These are phyloP conservation scores for Paraconiothyrium sp. DNA, from an alignment of 2,329 filamentous ascomycete species.

Conservation along the genomic window DNA sequence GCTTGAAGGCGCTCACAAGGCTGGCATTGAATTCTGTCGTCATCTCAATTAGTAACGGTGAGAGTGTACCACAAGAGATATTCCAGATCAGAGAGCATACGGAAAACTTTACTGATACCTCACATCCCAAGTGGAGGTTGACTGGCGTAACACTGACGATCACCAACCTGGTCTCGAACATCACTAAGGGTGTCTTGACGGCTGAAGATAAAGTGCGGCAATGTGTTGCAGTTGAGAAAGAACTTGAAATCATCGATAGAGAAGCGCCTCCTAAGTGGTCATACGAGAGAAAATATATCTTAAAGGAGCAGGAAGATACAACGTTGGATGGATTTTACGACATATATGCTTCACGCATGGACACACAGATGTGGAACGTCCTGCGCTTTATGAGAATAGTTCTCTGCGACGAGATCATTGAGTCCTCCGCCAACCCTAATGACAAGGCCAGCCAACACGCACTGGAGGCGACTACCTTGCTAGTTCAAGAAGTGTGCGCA, in stretches of 20 bases:
- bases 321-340: conserved; percentile 34
- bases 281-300: conserved; percentile 22
- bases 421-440: conserved; percentile 12
- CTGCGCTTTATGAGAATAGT: conserved; percentile 43
- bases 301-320: conserved; percentile 1
- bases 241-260: conserved; percentile 30
- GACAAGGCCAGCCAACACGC: conserved; percentile 20
- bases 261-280: conserved; percentile 32
- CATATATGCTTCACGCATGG: conserved; percentile 38
- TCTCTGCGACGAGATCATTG: conserved; percentile 39
- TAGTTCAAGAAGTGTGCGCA: conserved; percentile 44
- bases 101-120: conserved; percentile 30
- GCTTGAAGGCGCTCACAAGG: conserved; percentile 28
- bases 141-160: conserved; percentile 39
- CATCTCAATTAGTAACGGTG: conserved; percentile 35
- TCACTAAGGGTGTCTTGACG: conserved; percentile 23
- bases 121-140: conserved; percentile 44
- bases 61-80: conserved; percentile 30
- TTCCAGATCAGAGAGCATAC: conserved; percentile 33
- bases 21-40: conserved; percentile 42
- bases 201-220: conserved; percentile 24
- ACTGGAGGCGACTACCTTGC: conserved; percentile 27
- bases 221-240: conserved; percentile 34
- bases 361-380: conserved; percentile 46
- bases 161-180: conserved; percentile 32